phyloP scores from a whole-genome alignment of 2,329 filamentous ascomycete species.

The Colletotrichum spinosum region DNA sequence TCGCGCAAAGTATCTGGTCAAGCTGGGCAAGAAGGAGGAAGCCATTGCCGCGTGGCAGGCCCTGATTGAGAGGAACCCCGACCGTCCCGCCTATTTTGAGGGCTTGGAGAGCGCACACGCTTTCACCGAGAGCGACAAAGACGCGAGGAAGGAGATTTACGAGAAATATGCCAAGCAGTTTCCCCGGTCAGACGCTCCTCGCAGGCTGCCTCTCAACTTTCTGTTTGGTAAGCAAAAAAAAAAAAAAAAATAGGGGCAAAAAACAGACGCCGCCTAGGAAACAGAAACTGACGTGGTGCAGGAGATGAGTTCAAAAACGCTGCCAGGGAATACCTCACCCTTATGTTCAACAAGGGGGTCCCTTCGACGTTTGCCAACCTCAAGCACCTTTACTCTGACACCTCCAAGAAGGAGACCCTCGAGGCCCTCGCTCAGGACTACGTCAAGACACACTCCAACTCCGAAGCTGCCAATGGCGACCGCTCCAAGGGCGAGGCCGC shows the following conservation, averaged over 20 bases:
- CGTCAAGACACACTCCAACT: slow-evolving; percentile 68
- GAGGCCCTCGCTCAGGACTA: slow-evolving; percentile 84
- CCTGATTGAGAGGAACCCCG: slow-evolving; percentile 87
- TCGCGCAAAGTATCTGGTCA: slow-evolving; percentile 84
- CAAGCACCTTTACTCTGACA: slow-evolving; percentile 88
- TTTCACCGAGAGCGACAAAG: slow-evolving; percentile 61
- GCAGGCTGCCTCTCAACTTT: slow-evolving; percentile 90
- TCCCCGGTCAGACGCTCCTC: slow-evolving; percentile 85
- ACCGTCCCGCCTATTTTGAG: slow-evolving; percentile 88
- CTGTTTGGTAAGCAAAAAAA: slow-evolving; percentile 69
- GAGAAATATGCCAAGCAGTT: slow-evolving; percentile 83
- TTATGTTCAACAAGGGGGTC: slow-evolving; percentile 91
- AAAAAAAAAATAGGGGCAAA: slow-evolving; percentile 69
- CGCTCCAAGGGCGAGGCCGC: slow-evolving; percentile 76
- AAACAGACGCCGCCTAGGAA: slow-evolving; percentile 78
- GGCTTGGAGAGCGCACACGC: slow-evolving; percentile 68
- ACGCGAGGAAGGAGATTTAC: slow-evolving; percentile 77
- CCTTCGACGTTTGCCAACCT: slow-evolving; percentile 97
- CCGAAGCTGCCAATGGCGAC: slow-evolving; percentile 56
- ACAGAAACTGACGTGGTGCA: slow-evolving; percentile 41
- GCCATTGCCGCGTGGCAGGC: slow-evolving; percentile 84
- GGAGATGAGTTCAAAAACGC: slow-evolving; percentile 84
- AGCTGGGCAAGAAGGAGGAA: slow-evolving; percentile 81
- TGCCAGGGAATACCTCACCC: slow-evolving; percentile 81
- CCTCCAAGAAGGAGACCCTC: slow-evolving; percentile 81